Conservation (phyloP, 257 asterid species). For the Orobanche coerulescens region DNA sequence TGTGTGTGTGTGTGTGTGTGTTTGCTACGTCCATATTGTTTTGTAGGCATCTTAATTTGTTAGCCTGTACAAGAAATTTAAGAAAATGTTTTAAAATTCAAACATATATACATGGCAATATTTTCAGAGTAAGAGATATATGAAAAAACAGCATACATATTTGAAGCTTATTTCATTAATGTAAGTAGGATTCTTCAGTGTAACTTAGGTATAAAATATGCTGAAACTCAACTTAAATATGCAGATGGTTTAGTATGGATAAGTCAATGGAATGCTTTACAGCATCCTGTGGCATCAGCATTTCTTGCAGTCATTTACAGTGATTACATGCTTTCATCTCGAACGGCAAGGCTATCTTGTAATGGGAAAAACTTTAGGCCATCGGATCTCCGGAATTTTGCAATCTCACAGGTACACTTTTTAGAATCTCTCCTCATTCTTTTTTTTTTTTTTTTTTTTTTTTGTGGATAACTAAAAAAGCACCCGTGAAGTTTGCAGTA, state of each 20-base stretch:
- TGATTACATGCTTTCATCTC: slow-evolving; percentile 87
- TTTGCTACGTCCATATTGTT: neutral
- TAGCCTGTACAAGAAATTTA: neutral
- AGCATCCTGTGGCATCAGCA: slow-evolving; percentile 91
- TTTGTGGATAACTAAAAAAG: too few relatives aligned
- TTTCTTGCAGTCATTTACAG: slow-evolving; percentile 76
- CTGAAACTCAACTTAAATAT: slow-evolving; percentile 22
- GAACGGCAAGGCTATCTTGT: slow-evolving; percentile 58
- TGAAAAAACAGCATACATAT: neutral
- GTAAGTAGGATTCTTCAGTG: neutral
- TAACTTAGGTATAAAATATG: neutral
- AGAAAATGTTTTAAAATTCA: neutral
- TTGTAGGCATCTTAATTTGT: neutral
- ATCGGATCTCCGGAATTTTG: slow-evolving; percentile 71
- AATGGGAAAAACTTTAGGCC: slow-evolving; percentile 50
- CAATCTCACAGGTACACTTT: slow-evolving; percentile 61
- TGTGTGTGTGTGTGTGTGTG: too few relatives aligned
- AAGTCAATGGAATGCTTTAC: slow-evolving; percentile 83
- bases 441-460: too few relatives aligned
- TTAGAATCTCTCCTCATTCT: neutral
- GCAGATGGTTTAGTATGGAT: slow-evolving; percentile 89
- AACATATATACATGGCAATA: neutral
- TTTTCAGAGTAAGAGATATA: neutral
- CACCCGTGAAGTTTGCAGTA: too few relatives aligned
- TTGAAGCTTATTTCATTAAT: neutral